These are phyloP conservation scores for Tricholoma flavovirens DNA, from an alignment of 768 basidiomycete species.

Conservation along the genomic window DNA sequence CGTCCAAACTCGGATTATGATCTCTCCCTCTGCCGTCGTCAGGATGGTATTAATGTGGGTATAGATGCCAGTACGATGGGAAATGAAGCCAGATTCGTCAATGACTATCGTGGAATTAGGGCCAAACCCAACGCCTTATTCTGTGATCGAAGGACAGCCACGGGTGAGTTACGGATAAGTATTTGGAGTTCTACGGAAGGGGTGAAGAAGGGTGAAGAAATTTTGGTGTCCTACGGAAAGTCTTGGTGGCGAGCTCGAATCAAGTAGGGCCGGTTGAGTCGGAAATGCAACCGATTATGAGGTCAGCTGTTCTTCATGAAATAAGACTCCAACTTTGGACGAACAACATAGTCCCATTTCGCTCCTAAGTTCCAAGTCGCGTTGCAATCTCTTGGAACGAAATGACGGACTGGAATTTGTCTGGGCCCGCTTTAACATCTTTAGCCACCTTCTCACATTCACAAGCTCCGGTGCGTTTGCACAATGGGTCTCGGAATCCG, in stretches of 20 bases:
- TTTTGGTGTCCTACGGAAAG: slow-evolving; percentile 87
- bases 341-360: background rate
- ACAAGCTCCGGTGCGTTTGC: background rate
- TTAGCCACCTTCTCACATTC: background rate
- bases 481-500: background rate
- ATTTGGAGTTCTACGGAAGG: slow-evolving; percentile 58
- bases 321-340: too few relatives aligned
- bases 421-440: background rate
- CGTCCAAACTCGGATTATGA: slow-evolving; percentile 81
- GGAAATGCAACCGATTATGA: background rate
- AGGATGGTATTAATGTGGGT: slow-evolving; percentile 58
- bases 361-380: background rate
- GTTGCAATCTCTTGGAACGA: background rate
- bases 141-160: slow-evolving; percentile 43
- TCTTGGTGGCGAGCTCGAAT: slow-evolving; percentile 66
- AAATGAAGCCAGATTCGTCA: slow-evolving; percentile 86
- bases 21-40: slow-evolving; percentile 64
- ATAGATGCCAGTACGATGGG: slow-evolving; percentile 72
- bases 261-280: background rate
- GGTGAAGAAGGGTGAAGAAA: slow-evolving; percentile 77
- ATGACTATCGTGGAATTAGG: slow-evolving; percentile 82
- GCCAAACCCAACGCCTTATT: slow-evolving; percentile 68
- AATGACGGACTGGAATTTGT: background rate
- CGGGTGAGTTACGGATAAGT: slow-evolving; percentile 70
- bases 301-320: background rate